Evolutionary conservation across 2,329 filamentous ascomycete genomes (phyloP), one percentile per base, ranked within the genome.

Genomic region (Botryotinia narcissicola): DNA sequence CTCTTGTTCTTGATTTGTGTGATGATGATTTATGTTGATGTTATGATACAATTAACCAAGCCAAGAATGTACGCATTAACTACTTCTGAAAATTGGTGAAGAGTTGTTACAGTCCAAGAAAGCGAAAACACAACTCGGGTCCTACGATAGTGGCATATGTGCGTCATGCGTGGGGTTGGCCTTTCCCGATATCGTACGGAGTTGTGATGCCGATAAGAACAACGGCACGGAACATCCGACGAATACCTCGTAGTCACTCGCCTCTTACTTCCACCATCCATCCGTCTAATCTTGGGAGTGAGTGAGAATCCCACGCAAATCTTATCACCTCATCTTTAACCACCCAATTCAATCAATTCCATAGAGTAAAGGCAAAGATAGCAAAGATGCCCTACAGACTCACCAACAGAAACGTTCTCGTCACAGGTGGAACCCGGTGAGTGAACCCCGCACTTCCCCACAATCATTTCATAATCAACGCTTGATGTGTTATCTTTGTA

Each of bases 391-490:
- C 88, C 2, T 91, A 91, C 82, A 82, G 84, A n/a, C 84, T 92
- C 62, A 86, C 87, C 76, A 86, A 84, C 71, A 85, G 88, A 48
- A 91, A 90, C 77, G 87, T 91, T 42, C 85, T 92, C 25, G 84
- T 92, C 35, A 92, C 89, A 0, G 90, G 88, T 62, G 89, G 88
- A 64, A 90, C 88, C 63, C 85, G 89, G 89, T 91, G 83, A 76
- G 84, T 79, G 54, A 29, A 22, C 61, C 46, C 22, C 61, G n/a
- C 40, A 72, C 35, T 67, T 68, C n/a, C 35, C 66, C 35, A 54
- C 64, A 29, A 29, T 5, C 22, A 54, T 35, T 20, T 46, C n/a
- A 46, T 46, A 40, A 32, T 16, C 61, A 22, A 22, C 29, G n/a
- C 51, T 57, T 57, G n/a, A 57, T 57, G n/a, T 57, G n/a, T 9